Evolutionary conservation across 2,329 filamentous ascomycete species (phyloP).

Genomic region (Ascochyta fabae): DNA sequence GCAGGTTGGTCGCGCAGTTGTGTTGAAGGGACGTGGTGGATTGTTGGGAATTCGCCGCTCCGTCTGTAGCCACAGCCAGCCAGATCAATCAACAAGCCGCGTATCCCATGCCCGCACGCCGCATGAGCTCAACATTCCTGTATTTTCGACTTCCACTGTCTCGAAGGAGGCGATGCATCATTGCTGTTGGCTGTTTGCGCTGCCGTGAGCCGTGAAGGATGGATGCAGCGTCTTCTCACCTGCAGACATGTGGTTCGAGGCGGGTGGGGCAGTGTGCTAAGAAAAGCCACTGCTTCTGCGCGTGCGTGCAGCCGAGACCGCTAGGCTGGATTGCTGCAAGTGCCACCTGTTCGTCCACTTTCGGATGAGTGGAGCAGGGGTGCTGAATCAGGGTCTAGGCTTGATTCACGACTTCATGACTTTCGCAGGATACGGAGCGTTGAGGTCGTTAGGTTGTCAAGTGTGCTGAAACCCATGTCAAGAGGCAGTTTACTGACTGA

Average conservation of each 20-base stretch:
- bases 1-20: neutral
- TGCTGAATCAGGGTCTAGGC: neutral
- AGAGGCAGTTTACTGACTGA: too few relatives aligned
- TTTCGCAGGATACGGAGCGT: neutral
- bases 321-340: slow-evolving; percentile 17
- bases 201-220: neutral
- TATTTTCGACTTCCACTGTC: too few relatives aligned
- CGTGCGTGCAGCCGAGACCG: slow-evolving; percentile 13
- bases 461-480: too few relatives aligned
- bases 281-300: slow-evolving; percentile 8
- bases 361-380: slow-evolving; percentile 18
- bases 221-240: neutral
- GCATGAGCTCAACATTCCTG: too few relatives aligned
- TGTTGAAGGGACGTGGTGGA: neutral
- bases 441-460: neutral
- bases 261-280: slow-evolving; percentile 17
- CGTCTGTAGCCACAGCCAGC: neutral
- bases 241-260: slow-evolving; percentile 4
- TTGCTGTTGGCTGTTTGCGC: neutral
- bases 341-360: slow-evolving; percentile 22
- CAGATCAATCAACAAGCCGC: too few relatives aligned
- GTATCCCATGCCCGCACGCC: too few relatives aligned
- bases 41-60: slow-evolving; percentile 19
- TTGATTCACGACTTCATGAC: neutral
- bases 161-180: neutral